Evolutionary conservation across 2,329 filamentous ascomycete species (phyloP).

Genomic region (Helotiales sp.): DNA sequence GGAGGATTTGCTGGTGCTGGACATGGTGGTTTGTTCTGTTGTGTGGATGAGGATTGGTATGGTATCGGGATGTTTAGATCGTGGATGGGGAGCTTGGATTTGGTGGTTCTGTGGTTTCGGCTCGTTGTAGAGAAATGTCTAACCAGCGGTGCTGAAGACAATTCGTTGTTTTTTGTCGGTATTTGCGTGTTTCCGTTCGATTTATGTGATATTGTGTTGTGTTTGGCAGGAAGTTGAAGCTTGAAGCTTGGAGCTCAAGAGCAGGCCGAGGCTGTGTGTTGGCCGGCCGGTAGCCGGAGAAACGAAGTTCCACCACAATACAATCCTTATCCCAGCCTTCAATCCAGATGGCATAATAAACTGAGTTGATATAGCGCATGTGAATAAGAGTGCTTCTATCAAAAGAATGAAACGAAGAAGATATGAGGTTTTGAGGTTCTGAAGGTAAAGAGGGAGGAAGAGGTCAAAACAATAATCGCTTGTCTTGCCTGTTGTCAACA

Average conservation of each 20-base stretch:
- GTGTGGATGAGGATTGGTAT: background rate
- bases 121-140: background rate
- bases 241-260: background rate
- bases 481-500: too few species aligned
- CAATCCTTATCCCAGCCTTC: too few species aligned
- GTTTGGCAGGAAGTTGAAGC: background rate
- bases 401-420: too few species aligned
- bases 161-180: too few species aligned
- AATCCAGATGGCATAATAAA: too few species aligned
- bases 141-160: too few species aligned
- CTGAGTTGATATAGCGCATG: too few species aligned
- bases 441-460: too few species aligned
- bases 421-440: too few species aligned
- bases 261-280: constrained; percentile 8
- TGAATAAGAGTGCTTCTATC: too few species aligned
- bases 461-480: too few species aligned
- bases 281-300: background rate
- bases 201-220: background rate
- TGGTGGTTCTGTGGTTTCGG: background rate
- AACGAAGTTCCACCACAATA: constrained; percentile 4
- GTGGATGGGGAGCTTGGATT: background rate
- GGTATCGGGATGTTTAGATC: background rate
- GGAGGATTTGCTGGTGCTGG: constrained; percentile 21
- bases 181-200: too few species aligned
- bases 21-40: constrained; percentile 12